phyloP scores from a whole-genome alignment of 352 stramenopile species.

The Phytopythium mirpurense region DNA sequence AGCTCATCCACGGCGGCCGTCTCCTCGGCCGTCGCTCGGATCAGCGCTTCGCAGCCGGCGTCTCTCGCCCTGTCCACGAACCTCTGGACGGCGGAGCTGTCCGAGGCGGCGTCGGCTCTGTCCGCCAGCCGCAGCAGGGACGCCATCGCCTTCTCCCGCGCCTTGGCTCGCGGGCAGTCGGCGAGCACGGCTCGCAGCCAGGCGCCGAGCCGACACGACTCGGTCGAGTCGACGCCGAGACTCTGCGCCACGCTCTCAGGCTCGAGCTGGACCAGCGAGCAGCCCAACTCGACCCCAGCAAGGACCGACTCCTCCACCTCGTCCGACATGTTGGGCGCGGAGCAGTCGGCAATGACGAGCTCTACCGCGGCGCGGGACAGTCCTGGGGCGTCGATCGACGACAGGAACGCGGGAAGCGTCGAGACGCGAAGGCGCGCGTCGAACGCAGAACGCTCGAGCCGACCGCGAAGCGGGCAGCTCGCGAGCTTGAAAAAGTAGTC shows the following conservation, averaged over 20 bases:
- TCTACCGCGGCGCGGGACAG: slow-evolving; percentile 13
- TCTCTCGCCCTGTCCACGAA: not conserved
- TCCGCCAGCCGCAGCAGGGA: not conserved
- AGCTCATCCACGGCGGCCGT: not conserved
- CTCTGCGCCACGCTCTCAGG: slow-evolving; percentile 8
- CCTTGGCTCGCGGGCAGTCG: not conserved
- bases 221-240: not conserved
- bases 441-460: slow-evolving; percentile 14
- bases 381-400: slow-evolving; percentile 16
- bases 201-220: not conserved
- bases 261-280: slow-evolving; percentile 17
- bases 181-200: not conserved
- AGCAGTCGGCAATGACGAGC: slow-evolving; percentile 10
- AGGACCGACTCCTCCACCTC: slow-evolving; percentile 20
- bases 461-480: not conserved
- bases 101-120: not conserved
- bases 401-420: slow-evolving; percentile 30
- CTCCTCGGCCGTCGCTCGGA: not conserved
- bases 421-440: slow-evolving; percentile 22
- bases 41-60: not conserved
- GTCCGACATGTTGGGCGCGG: slow-evolving; percentile 11
- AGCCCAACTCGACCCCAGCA: slow-evolving; percentile 18
- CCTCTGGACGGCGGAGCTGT: too few species aligned
- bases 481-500: slow-evolving; percentile 37
- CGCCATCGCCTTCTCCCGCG: not conserved